Conservation (phyloP, 164 flowering plant species). For the Warburgia ugandensis region DNA sequence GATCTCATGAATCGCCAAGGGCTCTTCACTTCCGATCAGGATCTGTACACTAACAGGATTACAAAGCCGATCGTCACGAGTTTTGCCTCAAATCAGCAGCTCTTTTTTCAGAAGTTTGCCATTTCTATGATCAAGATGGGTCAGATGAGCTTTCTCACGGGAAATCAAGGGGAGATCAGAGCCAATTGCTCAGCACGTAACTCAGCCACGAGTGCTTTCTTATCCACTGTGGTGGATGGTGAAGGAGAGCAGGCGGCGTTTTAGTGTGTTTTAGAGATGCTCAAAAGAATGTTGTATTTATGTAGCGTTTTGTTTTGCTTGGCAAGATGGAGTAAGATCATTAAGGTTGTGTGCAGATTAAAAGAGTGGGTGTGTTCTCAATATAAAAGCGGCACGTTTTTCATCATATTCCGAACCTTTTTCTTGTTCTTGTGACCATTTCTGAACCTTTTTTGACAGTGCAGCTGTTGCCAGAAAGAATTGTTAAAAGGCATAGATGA, state of each 20-base stretch:
- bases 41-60: conserved; percentile 33
- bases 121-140: conserved; percentile 52
- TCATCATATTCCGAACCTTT: too few species aligned
- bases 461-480: too few species aligned
- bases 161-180: conserved; percentile 49
- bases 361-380: too few species aligned
- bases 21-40: conserved; percentile 62
- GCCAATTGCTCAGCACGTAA: conserved; percentile 49
- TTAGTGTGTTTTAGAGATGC: too few species aligned
- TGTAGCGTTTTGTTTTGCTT: background rate
- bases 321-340: too few species aligned
- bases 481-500: too few species aligned
- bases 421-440: too few species aligned
- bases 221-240: conserved; percentile 17
- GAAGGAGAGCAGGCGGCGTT: background rate
- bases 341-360: too few species aligned
- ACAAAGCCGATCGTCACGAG: conserved; percentile 40
- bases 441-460: too few species aligned
- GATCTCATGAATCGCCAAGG: conserved; percentile 62
- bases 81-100: conserved; percentile 35
- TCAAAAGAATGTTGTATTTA: background rate
- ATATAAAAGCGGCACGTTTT: too few species aligned
- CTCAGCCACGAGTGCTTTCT: conserved; percentile 12
- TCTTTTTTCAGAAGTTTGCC: conserved; percentile 54
- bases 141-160: conserved; percentile 52